Conservation (phyloP, 495 filamentous ascomycete genomes). For the Mytilinidion resinicola region DNA sequence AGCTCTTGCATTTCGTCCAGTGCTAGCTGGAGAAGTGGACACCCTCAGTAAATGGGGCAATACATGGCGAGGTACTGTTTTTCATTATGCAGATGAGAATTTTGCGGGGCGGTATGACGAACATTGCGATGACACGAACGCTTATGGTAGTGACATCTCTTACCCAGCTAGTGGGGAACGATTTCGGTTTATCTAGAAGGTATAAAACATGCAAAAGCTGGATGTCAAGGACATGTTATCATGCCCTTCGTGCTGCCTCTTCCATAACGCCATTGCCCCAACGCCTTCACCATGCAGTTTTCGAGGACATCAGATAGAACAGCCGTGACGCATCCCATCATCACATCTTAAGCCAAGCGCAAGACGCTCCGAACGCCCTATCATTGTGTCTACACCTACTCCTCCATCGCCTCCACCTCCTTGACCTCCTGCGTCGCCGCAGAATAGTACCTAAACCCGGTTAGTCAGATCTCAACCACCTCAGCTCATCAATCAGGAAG, state of each 20-base stretch:
- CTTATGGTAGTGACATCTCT: not conserved
- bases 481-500: conserved; percentile 12
- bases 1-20: too few species aligned
- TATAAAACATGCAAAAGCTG: not conserved
- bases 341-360: not conserved
- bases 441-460: conserved; percentile 51
- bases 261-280: not conserved
- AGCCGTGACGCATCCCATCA: not conserved
- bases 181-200: not conserved
- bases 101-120: too few species aligned
- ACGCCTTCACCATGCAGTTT: not conserved
- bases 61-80: too few species aligned
- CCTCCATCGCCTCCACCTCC: conserved; percentile 47
- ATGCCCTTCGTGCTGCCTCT: not conserved
- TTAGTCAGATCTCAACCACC: too few species aligned
- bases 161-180: not conserved
- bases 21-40: too few species aligned
- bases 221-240: not conserved
- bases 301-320: not conserved
- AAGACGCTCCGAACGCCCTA: not conserved
- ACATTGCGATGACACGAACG: too few species aligned
- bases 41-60: too few species aligned
- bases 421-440: conserved; percentile 53
- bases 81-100: too few species aligned
- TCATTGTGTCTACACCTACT: conserved; percentile 24